Percentiles rank a stretch among this genome's conserved stretches.
phyloP scores from a whole-genome alignment of 2,329 filamentous ascomycete genomes.

The Cordyceps farinosa region DNA sequence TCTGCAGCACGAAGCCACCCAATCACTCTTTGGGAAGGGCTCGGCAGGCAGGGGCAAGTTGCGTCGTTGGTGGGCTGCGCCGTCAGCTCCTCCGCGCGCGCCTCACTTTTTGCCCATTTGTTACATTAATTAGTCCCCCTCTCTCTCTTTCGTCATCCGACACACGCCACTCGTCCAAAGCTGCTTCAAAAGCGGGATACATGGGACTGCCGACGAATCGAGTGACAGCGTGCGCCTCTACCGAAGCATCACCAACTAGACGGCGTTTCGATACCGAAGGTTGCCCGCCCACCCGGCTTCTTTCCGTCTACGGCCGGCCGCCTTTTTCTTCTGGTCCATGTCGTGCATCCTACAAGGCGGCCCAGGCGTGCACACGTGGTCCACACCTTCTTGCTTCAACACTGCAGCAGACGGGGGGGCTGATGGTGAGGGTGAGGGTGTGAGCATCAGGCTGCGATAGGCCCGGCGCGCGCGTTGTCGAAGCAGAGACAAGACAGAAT shows the following conservation, averaged over 20 bases:
- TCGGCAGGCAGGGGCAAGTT: background rate
- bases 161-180: background rate
- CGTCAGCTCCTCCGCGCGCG: background rate
- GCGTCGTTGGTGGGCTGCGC: background rate
- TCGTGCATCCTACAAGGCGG: constrained; percentile 13
- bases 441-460: background rate
- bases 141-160: background rate
- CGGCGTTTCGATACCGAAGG: constrained; percentile 3
- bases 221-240: background rate
- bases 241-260: background rate
- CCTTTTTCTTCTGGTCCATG: background rate
- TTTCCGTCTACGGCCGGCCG: background rate
- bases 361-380: constrained; percentile 11
- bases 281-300: background rate
- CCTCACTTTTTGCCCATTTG: constrained; percentile 1
- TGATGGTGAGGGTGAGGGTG: background rate
- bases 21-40: background rate
- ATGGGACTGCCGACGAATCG: background rate
- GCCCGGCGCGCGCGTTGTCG: background rate
- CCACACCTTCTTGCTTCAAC: constrained; percentile 6
- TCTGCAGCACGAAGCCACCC: background rate
- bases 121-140: background rate
- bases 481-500: too few relatives aligned
- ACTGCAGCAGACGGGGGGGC: background rate
- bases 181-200: too few relatives aligned